A percentile compares a stretch with the other conserved stretches of the same genome.
phyloP scores from a whole-genome alignment of 1,284 basidiomycete genomes.

The Amylostereum chailletii region DNA sequence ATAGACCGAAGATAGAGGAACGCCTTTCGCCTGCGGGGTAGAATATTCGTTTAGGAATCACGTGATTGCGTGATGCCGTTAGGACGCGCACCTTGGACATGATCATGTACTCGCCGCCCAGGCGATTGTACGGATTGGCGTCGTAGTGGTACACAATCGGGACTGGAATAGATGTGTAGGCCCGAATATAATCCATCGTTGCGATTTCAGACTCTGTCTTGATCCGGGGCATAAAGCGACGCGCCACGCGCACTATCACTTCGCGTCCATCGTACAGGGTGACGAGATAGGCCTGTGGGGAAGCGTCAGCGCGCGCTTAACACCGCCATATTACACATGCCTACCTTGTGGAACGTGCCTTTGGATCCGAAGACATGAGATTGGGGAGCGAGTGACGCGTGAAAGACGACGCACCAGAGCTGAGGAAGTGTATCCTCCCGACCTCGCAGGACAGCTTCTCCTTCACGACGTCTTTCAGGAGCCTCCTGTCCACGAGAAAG shows the following conservation, averaged over 20 bases:
- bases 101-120: conserved; percentile 75
- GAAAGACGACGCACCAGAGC: conserved; percentile 47
- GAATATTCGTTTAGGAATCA: conserved; percentile 9
- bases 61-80: conserved; percentile 10
- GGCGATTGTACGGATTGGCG: conserved; percentile 71
- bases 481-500: conserved; percentile 62
- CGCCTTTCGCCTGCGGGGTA: conserved; percentile 49
- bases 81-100: conserved; percentile 63
- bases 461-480: conserved; percentile 65
- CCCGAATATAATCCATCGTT: conserved; percentile 66
- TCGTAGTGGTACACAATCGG: conserved; percentile 69
- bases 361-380: background rate
- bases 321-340: conserved; percentile 11
- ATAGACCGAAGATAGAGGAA: conserved; percentile 59
- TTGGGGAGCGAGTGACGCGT: conserved; percentile 3
- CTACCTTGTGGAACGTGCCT: conserved; percentile 74
- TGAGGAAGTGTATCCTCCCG: conserved; percentile 61
- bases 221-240: conserved; percentile 72
- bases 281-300: conserved; percentile 61
- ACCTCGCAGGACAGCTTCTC: conserved; percentile 61
- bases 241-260: conserved; percentile 68
- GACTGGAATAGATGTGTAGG: conserved; percentile 60
- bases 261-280: conserved; percentile 52
- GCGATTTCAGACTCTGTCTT: conserved; percentile 81
- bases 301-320: background rate